A percentile compares a stretch with the other conserved stretches of the same genome.
Evolutionary conservation across 768 basidiomycete species (phyloP).

Genomic region (Suillus hirtellus): DNA sequence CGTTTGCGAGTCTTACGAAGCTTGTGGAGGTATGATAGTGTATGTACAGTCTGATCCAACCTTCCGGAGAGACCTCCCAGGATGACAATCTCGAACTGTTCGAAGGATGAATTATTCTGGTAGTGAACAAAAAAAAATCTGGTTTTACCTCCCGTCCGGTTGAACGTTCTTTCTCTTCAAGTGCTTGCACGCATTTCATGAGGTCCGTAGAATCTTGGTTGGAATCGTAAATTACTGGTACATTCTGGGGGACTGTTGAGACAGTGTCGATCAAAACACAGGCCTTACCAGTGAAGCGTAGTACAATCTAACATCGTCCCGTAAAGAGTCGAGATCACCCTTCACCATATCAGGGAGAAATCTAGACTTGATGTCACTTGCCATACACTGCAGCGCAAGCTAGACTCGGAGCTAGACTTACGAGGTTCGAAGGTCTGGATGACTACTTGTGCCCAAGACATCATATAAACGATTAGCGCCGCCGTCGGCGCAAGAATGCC

Average conservation of each 20-base stretch:
- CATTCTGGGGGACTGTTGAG: slow-evolving; percentile 47
- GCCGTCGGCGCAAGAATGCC: slow-evolving; percentile 81
- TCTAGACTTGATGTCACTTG: slow-evolving; percentile 35
- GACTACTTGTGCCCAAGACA: slow-evolving; percentile 24
- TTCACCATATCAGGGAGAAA: slow-evolving; percentile 86
- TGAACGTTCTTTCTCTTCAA: slow-evolving; percentile 57
- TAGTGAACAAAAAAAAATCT: background rate
- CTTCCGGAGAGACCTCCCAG: slow-evolving; percentile 90
- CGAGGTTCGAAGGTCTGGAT: slow-evolving; percentile 16
- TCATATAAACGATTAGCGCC: slow-evolving; percentile 87
- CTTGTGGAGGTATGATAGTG: slow-evolving; percentile 82
- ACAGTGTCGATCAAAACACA: slow-evolving; percentile 4
- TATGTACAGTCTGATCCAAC: slow-evolving; percentile 92
- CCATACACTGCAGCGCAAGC: slow-evolving; percentile 1
- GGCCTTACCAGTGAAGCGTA: slow-evolving; percentile 57
- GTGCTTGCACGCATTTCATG: slow-evolving; percentile 81
- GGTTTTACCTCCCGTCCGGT: slow-evolving; percentile 39
- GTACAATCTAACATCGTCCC: slow-evolving; percentile 68
- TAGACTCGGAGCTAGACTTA: slow-evolving; percentile 14
- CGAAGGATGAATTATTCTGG: slow-evolving; percentile 1
- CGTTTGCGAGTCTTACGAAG: slow-evolving; percentile 58
- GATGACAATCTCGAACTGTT: slow-evolving; percentile 69
- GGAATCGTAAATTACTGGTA: slow-evolving; percentile 62
- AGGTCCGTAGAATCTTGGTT: slow-evolving; percentile 91
- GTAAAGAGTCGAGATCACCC: slow-evolving; percentile 91